Conservation (phyloP, 192 early-diverging fungal genomes). For the Haplosporangium gracile region DNA sequence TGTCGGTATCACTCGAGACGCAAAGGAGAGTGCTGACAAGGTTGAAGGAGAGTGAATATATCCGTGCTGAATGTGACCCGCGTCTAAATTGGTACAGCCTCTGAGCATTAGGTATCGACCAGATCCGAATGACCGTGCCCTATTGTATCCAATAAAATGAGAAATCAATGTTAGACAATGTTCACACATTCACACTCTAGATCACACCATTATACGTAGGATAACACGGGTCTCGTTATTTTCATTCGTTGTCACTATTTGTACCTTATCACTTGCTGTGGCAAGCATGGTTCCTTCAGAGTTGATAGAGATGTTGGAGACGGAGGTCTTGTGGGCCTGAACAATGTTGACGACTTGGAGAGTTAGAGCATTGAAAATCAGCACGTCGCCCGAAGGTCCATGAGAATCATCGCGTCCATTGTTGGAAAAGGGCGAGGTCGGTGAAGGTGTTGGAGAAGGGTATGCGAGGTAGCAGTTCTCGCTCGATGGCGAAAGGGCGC, state of each 20-base stretch:
- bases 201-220: background rate
- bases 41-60: conserved; percentile 92
- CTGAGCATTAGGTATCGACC: conserved; percentile 83
- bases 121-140: conserved; percentile 97
- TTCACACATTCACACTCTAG: background rate
- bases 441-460: conserved; percentile 79
- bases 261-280: conserved; percentile 94
- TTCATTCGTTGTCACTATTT: background rate
- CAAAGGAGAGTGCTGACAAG: conserved; percentile 74
- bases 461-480: conserved; percentile 97
- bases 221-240: too few species aligned
- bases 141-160: conserved; percentile 13
- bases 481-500: conserved; percentile 89
- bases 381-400: conserved; percentile 79
- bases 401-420: conserved; percentile 59
- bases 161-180: background rate
- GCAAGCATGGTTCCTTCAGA: conserved; percentile 91
- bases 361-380: conserved; percentile 89
- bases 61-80: conserved; percentile 90
- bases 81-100: conserved; percentile 93
- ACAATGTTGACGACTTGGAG: conserved; percentile 93
- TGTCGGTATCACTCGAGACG: conserved; percentile 92
- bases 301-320: conserved; percentile 87
- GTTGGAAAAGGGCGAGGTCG: conserved; percentile 66
- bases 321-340: conserved; percentile 92